Conservation (phyloP, 208 protist genomes). For the Acanthamoeba castellanii region DNA sequence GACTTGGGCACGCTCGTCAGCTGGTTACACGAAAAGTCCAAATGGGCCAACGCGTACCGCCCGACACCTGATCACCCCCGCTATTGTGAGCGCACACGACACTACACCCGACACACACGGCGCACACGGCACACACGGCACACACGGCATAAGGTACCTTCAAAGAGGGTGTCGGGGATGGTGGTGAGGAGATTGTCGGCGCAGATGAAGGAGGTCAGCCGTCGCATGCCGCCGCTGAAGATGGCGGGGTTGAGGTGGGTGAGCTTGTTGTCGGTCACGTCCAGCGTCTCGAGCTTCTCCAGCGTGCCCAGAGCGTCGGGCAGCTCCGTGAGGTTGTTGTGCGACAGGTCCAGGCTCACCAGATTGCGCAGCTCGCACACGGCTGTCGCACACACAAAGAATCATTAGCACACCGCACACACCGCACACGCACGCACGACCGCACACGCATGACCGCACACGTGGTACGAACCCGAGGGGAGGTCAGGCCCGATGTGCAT, state of each 20-base stretch:
- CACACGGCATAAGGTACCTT: not conserved
- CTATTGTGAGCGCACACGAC: not conserved
- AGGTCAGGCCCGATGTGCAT: constrained; percentile 38
- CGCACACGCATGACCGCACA: not conserved
- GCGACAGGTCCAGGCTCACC: constrained; percentile 42
- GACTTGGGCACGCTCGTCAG: not conserved
- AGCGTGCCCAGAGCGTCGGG: not conserved
- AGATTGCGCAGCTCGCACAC: constrained; percentile 53
- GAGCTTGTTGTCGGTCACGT: constrained; percentile 58
- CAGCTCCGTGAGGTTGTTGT: constrained; percentile 54
- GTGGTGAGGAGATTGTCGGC: constrained; percentile 19
- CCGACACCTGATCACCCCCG: not conserved
- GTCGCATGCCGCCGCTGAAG: not conserved
- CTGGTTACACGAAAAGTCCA: constrained; percentile 48
- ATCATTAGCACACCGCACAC: not conserved
- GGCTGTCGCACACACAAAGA: not conserved
- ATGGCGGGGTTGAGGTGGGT: not conserved
- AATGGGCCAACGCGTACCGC: not conserved
- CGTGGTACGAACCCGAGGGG: not conserved
- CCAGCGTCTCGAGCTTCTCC: constrained; percentile 44
- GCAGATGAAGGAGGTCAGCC: not conserved
- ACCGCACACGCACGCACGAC: not conserved
- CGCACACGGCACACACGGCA: not conserved
- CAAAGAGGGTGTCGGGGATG: constrained; percentile 9
- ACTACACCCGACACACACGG: no score